phyloP scores from a whole-genome alignment of 805 yeast genomes.

The Candida khao-thaluensis region DNA sequence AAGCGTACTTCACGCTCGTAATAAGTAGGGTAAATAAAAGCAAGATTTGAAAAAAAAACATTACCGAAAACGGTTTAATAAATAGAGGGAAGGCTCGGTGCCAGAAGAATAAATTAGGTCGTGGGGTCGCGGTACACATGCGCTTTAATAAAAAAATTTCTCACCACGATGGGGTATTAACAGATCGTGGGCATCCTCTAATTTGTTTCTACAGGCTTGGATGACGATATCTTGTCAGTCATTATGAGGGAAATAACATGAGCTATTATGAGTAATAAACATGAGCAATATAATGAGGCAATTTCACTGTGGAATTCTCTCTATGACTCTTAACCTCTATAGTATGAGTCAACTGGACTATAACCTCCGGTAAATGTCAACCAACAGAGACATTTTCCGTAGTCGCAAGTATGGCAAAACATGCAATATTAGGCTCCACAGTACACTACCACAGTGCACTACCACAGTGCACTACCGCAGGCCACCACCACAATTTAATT shows the following conservation, averaged over 20 bases:
- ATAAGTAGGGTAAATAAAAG: background rate
- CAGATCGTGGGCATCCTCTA: background rate
- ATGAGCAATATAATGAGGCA: constrained; percentile 1
- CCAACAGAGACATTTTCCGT: constrained; percentile 9
- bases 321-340: constrained; percentile 4
- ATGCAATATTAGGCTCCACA: constrained; percentile 8
- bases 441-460: constrained; percentile 7
- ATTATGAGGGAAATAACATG: too few species aligned
- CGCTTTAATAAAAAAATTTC: constrained; percentile 1
- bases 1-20: too few species aligned
- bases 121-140: constrained; percentile 4
- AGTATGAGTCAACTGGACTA: constrained; percentile 5
- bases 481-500: constrained; percentile 7
- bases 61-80: constrained; percentile 1
- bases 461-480: constrained; percentile 2
- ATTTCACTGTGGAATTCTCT: background rate
- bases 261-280: too few species aligned
- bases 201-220: background rate
- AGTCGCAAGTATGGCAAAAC: constrained; percentile 6
- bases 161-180: constrained; percentile 8
- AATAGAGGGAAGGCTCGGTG: constrained; percentile 6
- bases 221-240: too few species aligned
- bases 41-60: background rate
- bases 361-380: constrained; percentile 5
- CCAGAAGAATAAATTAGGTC: background rate